phyloP scores from a whole-genome alignment of 2,329 filamentous ascomycete genomes.

The Fusarium sp. region DNA sequence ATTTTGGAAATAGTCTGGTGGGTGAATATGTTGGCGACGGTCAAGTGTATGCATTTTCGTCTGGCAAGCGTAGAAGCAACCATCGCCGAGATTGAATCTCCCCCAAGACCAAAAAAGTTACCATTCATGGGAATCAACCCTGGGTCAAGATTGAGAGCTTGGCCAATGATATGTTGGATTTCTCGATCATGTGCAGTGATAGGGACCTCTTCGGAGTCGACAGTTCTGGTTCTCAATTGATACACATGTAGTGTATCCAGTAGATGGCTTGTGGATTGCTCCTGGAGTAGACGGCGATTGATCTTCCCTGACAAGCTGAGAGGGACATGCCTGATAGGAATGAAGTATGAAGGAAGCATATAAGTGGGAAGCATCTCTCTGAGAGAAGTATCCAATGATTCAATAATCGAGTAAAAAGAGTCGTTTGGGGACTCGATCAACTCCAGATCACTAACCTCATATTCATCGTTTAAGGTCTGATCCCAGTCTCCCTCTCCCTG shows the following conservation, averaged over 20 bases:
- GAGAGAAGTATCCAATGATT: not conserved
- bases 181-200: not conserved
- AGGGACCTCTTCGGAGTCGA: not conserved
- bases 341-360: constrained; percentile 8
- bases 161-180: not conserved
- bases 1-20: constrained; percentile 2
- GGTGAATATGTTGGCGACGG: constrained; percentile 1
- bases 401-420: not conserved
- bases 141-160: not conserved
- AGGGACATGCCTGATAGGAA: not conserved
- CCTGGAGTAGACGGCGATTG: constrained; percentile 6
- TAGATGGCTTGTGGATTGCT: not conserved
- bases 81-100: constrained; percentile 20
- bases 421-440: not conserved
- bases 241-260: not conserved
- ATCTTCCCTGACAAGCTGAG: constrained; percentile 5
- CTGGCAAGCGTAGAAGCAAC: constrained; percentile 1
- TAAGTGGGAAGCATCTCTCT: not conserved
- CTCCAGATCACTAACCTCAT: not conserved
- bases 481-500: not conserved
- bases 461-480: not conserved
- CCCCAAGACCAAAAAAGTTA: constrained; percentile 10
- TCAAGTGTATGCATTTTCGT: not conserved
- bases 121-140: not conserved
- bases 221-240: not conserved